These are phyloP conservation scores for Kodamaea anthophila DNA, from an alignment of 1,139 yeast species.

Conservation along the genomic window DNA sequence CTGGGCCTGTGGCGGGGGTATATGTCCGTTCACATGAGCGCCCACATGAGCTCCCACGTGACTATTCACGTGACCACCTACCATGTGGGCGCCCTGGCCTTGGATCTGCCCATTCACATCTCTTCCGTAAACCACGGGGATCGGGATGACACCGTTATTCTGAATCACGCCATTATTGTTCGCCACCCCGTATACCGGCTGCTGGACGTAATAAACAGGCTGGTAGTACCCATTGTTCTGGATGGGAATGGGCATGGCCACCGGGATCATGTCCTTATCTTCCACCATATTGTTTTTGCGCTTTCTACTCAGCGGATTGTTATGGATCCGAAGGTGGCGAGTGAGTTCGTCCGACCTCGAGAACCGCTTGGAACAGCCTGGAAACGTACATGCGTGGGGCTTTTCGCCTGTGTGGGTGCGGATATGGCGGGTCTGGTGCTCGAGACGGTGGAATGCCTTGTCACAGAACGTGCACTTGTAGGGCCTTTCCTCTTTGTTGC, in stretches of 20 bases:
- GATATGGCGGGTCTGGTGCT: slow-evolving; percentile 91
- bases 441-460: slow-evolving; percentile 86
- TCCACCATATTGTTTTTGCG: slow-evolving; percentile 11
- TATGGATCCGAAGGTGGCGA: slow-evolving; percentile 82
- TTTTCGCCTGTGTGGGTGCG: slow-evolving; percentile 95
- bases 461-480: slow-evolving; percentile 89
- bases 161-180: no score
- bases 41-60: no score
- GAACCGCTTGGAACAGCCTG: slow-evolving; percentile 82
- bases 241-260: slow-evolving; percentile 6
- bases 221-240: slow-evolving; percentile 5
- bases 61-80: no score
- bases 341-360: slow-evolving; percentile 88
- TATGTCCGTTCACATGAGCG: no score
- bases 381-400: slow-evolving; percentile 83
- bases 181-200: slow-evolving; percentile 2
- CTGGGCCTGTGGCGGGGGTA: no score
- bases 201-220: slow-evolving; percentile 6
- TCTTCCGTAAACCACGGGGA: no score
- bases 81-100: no score
- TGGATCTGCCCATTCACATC: no score
- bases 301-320: slow-evolving; percentile 47
- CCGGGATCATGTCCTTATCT: slow-evolving; percentile 5
- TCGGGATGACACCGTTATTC: no score
- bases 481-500: slow-evolving; percentile 42